Percentiles rank a stretch among this genome's conserved stretches.
Evolutionary conservation across 2,329 filamentous ascomycete species (phyloP).

Genomic region (Botrytis medusae): DNA sequence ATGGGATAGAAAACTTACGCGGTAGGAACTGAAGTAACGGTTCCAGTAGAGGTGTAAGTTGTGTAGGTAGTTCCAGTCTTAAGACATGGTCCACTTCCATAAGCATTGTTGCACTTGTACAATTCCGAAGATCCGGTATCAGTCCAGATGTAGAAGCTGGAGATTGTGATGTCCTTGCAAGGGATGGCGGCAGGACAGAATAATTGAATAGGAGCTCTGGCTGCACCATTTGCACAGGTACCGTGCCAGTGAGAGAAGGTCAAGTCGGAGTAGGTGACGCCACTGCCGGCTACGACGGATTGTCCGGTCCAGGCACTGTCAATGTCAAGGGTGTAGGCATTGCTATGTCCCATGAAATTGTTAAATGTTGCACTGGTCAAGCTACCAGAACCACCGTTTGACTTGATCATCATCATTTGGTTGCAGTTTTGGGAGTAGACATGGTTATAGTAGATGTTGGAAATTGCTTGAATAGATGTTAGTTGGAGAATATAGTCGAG

Average conservation of each 20-base stretch:
- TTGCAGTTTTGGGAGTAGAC: conserved; percentile 59
- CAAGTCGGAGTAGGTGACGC: conserved; percentile 53
- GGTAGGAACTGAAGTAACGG: conserved; percentile 22
- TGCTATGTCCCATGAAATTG: conserved; percentile 60
- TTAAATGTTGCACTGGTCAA: conserved; percentile 52
- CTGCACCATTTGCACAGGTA: conserved; percentile 44
- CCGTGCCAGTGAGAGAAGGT: conserved; percentile 58
- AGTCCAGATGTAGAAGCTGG: conserved; percentile 55
- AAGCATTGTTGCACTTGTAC: conserved; percentile 52
- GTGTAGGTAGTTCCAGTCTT: conserved; percentile 27
- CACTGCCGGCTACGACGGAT: conserved; percentile 46
- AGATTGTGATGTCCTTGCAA: conserved; percentile 52
- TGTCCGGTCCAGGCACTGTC: conserved; percentile 54
- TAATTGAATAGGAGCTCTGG: conserved; percentile 54
- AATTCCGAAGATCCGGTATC: conserved; percentile 45
- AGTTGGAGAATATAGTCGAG: not conserved
- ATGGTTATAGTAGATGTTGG: conserved; percentile 55
- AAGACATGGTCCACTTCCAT: conserved; percentile 50
- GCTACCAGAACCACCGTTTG: conserved; percentile 55
- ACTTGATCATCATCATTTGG: conserved; percentile 64
- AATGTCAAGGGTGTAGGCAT: conserved; percentile 58
- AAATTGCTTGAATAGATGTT: conserved; percentile 43
- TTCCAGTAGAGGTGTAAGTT: conserved; percentile 23
- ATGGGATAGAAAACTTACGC: conserved; percentile 16
- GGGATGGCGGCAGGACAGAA: conserved; percentile 52